Percentiles rank a stretch among this genome's conserved stretches.
These are phyloP conservation scores for Chrysoporthe deuterocubensis DNA, from an alignment of 2,329 filamentous ascomycete genomes.

Conservation along the genomic window DNA sequence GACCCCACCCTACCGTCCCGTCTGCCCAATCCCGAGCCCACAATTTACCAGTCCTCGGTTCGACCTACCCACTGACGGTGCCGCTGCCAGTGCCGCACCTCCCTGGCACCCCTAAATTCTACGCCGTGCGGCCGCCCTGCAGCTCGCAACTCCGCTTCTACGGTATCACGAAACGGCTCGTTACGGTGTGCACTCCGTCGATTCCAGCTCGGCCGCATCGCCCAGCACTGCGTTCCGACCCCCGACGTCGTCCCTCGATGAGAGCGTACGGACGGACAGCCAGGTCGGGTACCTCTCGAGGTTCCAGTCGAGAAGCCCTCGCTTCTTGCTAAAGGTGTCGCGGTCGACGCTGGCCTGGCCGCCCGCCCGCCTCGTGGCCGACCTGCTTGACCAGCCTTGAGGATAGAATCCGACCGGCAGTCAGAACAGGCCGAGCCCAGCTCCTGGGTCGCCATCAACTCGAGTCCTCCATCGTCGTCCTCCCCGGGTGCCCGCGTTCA, in stretches of 20 bases:
- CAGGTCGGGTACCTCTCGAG: not conserved
- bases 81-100: not conserved
- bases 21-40: not conserved
- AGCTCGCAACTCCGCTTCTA: constrained; percentile 17
- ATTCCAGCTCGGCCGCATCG: not conserved
- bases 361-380: constrained; percentile 4
- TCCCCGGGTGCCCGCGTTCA: constrained; percentile 1
- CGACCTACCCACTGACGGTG: not conserved
- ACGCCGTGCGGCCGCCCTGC: not conserved
- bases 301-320: constrained; percentile 4
- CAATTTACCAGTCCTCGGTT: not conserved
- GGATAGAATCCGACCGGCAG: constrained; percentile 22
- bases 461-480: constrained; percentile 2
- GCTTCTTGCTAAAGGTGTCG: not conserved
- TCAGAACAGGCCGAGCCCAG: constrained; percentile 17
- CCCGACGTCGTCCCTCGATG: not conserved
- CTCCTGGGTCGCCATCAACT: constrained; percentile 23
- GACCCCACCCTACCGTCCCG: constrained; percentile 9
- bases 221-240: not conserved
- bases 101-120: not conserved
- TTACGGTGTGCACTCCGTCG: constrained; percentile 10
- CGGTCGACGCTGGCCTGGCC: constrained; percentile 8
- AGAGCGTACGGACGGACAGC: not conserved
- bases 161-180: constrained; percentile 28
- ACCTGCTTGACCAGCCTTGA: constrained; percentile 16